Evolutionary conservation across 192 early-diverging fungal species (phyloP), one percentile per base, ranked within the genome.

Genomic region (Rhizophagus sp.): DNA sequence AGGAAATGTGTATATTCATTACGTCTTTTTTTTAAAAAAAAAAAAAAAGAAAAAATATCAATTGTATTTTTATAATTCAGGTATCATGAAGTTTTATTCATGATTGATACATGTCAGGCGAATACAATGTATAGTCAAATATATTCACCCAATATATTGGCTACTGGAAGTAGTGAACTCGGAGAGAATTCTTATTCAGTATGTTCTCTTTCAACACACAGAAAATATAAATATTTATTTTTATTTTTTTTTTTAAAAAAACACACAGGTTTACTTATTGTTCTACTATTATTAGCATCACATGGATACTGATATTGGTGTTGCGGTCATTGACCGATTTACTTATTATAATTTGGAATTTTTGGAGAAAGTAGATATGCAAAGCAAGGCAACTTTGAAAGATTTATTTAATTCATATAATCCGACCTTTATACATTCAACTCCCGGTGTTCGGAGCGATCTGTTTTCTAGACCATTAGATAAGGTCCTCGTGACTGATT

Each of bases 101-200:
- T 99, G 89, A 95, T 97, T 69, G 98, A 99, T 82, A 99, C 98
- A 1, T 99, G 98, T 78, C 98, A 99, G 85, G 98, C 98, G 8
- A 97, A 96, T 78, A 96, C 97, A 11, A 96, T 99, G 95, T 99
- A 94, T 77, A 91, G 90, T 82, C 92, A 94, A 80, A 94, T 99
- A 68, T 92, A 96, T 68, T 95, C 97, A 22, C 97, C 97, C 12
- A 97, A 98, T 82, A 92, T 99, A 15, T 78, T 99, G 36, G 94
- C 96, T 70, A 96, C 96, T 12, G 97, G 97, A 36, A 97, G 95
- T 30, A 94, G 93, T 77, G 74, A 89, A 62, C 89, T 92, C 50
- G 94, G 94, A 33, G 93, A 99, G 79, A 98, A 93, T 84, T 98
- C 97, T 12, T 97, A 97, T 81, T 98, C 97, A 41, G 89, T 91